Evolutionary conservation across 164 flowering plant species (phyloP).

Genomic region (Umbellularia californica): DNA sequence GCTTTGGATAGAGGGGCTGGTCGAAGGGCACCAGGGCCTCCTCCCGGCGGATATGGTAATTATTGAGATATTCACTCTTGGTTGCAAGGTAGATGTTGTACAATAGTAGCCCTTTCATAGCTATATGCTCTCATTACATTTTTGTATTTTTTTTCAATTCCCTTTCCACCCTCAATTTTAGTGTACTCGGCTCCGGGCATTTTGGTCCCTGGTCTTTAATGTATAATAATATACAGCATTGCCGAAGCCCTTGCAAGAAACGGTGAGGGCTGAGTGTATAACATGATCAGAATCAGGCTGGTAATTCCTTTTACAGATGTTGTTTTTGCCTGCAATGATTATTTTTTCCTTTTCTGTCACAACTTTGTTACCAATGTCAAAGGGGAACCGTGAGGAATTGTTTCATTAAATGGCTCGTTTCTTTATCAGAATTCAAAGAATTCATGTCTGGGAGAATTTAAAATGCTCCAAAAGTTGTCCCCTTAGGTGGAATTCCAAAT

Average conservation of each 20-base stretch:
- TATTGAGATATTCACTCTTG: slow-evolving; percentile 6
- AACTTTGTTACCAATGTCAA: no score
- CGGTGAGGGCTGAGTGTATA: background rate
- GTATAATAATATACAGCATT: background rate
- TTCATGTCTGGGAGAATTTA: no score
- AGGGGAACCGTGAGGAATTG: no score
- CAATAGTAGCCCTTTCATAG: slow-evolving; percentile 5
- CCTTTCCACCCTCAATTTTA: background rate
- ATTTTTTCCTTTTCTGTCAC: no score
- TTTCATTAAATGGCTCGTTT: no score
- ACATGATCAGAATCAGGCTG: background rate
- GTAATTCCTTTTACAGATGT: no score
- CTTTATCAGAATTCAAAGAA: no score
- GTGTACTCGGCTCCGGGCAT: background rate
- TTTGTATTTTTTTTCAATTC: background rate
- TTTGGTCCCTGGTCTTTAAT: background rate
- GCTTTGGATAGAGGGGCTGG: slow-evolving; percentile 30
- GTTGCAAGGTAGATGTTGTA: slow-evolving; percentile 3
- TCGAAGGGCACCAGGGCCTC: slow-evolving; percentile 33
- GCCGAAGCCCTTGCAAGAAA: background rate
- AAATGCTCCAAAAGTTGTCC: no score
- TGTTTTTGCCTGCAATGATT: no score
- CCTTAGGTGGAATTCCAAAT: no score
- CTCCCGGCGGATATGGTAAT: slow-evolving; percentile 18
- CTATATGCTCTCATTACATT: background rate